Evolutionary conservation across 2,329 filamentous ascomycete genomes (phyloP).

Genomic region (Neopestalotiopsis sp.): DNA sequence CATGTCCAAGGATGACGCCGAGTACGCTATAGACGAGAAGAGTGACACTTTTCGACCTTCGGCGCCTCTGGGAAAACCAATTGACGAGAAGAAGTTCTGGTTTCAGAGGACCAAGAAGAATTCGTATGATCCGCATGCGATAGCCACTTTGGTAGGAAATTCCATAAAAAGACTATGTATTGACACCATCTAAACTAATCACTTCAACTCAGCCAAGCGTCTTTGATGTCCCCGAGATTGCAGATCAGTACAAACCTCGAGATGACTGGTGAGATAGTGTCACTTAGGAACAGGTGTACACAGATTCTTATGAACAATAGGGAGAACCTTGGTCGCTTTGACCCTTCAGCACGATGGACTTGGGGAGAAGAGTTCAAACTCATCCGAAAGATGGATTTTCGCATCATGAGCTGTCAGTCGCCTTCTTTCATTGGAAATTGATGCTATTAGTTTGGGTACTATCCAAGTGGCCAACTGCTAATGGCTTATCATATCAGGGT

Average conservation of each 20-base stretch:
- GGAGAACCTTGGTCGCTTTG: conserved; percentile 37
- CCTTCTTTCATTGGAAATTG: no score
- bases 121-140: conserved; percentile 27
- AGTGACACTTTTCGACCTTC: conserved; percentile 19
- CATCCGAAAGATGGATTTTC: conserved; percentile 33
- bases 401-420: conserved; percentile 40
- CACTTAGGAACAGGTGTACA: not conserved
- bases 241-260: conserved; percentile 41
- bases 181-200: conserved; percentile 3
- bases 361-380: conserved; percentile 37
- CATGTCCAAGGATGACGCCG: conserved; percentile 23
- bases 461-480: not conserved
- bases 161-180: not conserved
- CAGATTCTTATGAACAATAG: conserved; percentile 21
- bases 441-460: no score
- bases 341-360: conserved; percentile 37
- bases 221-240: conserved; percentile 47
- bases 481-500: not conserved
- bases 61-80: conserved; percentile 30
- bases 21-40: conserved; percentile 22
- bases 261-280: conserved; percentile 29
- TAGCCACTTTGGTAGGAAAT: conserved; percentile 32
- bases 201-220: conserved; percentile 45
- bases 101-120: conserved; percentile 34
- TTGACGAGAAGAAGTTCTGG: conserved; percentile 37